Percentiles rank a stretch among this genome's conserved stretches.
These are phyloP conservation scores for Atkinsonella texensis DNA, from an alignment of 2,329 filamentous ascomycete genomes.

Conservation along the genomic window DNA sequence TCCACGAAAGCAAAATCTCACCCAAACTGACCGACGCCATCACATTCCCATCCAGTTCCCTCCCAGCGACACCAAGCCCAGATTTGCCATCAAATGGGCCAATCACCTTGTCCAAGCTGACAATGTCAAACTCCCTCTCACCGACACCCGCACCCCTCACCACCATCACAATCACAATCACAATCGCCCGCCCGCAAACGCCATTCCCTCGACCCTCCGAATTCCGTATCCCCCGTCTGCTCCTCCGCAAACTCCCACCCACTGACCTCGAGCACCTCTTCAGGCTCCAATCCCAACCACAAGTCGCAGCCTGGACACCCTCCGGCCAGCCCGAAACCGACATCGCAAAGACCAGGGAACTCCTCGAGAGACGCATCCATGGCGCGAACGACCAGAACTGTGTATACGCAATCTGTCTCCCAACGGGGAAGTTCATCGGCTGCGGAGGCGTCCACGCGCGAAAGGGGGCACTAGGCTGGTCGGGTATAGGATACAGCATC, in stretches of 20 bases:
- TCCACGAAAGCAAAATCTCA: no score
- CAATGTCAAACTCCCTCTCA: no score
- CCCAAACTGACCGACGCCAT: no score
- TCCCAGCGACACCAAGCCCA: no score
- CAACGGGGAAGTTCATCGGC: background rate
- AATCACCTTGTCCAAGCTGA: no score
- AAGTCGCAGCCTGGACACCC: background rate
- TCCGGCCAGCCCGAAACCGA: background rate
- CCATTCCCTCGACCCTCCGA: background rate
- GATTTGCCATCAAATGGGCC: no score
- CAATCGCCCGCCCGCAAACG: background rate
- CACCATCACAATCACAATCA: background rate
- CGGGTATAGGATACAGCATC: background rate
- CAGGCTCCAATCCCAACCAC: background rate
- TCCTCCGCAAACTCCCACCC: background rate
- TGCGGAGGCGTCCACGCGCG: background rate
- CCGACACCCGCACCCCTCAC: background rate
- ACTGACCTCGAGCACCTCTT: background rate
- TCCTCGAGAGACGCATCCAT: background rate
- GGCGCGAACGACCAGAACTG: background rate
- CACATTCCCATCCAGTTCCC: no score
- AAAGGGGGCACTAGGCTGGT: background rate
- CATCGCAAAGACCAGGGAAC: background rate
- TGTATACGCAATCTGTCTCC: background rate
- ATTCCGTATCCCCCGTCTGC: background rate